A percentile compares a stretch with the other conserved stretches of the same genome.
phyloP scores from a whole-genome alignment of 164 flowering plant genomes.

The Santalum album region DNA sequence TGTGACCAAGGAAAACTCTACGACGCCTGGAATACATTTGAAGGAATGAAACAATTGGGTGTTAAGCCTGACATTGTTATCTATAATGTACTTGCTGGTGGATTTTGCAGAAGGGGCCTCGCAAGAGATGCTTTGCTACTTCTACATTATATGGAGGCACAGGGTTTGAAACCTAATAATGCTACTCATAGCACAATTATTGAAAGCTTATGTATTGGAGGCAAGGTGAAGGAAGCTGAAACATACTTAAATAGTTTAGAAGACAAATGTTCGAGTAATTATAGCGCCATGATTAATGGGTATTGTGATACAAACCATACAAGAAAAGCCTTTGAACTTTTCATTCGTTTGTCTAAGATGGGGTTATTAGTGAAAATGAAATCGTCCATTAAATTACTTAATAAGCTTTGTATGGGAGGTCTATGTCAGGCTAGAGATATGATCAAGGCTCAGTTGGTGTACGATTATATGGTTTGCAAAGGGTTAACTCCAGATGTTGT shows the following conservation, averaged over 20 bases:
- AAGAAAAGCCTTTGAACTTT: constrained; percentile 40
- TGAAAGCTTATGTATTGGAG: constrained; percentile 57
- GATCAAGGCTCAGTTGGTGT: constrained; percentile 36
- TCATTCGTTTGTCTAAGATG: constrained; percentile 24
- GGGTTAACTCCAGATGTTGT: constrained; percentile 45
- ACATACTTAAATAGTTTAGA: constrained; percentile 28
- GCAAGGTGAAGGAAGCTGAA: constrained; percentile 64
- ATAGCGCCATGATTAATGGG: constrained; percentile 57
- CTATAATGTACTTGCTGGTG: constrained; percentile 54
- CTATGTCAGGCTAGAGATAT: constrained; percentile 42
- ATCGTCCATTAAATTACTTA: constrained; percentile 39
- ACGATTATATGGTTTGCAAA: constrained; percentile 27
- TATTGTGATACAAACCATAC: constrained; percentile 40
- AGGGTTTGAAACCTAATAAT: constrained; percentile 40
- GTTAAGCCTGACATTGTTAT: constrained; percentile 46
- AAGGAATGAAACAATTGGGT: constrained; percentile 43
- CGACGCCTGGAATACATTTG: constrained; percentile 36
- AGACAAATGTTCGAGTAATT: constrained; percentile 35
- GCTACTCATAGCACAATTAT: constrained; percentile 42
- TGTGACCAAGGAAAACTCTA: constrained; percentile 37
- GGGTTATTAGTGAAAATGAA: constrained; percentile 19
- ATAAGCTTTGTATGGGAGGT: constrained; percentile 34
- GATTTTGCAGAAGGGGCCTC: constrained; percentile 46
- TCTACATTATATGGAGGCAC: constrained; percentile 36
- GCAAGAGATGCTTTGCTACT: constrained; percentile 24